Percentiles rank a stretch among this genome's conserved stretches.
phyloP scores from a whole-genome alignment of 2,329 filamentous ascomycete species.

The Fusarium denticulatum region DNA sequence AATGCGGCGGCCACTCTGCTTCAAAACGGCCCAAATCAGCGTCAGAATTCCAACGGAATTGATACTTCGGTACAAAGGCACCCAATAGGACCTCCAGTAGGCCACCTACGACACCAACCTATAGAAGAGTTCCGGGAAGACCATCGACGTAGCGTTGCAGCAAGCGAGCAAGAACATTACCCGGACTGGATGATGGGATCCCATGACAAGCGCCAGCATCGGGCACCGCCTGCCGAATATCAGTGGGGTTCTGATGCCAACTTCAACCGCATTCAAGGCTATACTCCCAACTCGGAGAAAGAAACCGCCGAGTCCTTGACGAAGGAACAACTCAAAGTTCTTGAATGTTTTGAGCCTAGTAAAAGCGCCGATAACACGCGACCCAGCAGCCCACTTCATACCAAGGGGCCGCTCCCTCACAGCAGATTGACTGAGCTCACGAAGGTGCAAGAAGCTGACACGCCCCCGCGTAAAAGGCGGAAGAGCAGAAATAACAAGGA shows the following conservation, averaged over 20 bases:
- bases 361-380: constrained; percentile 69
- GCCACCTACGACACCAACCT: constrained; percentile 55
- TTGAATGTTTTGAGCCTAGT: constrained; percentile 67
- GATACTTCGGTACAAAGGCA: constrained; percentile 40
- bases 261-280: constrained; percentile 68
- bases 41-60: constrained; percentile 39
- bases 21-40: constrained; percentile 53
- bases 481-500: constrained; percentile 63
- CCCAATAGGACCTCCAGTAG: constrained; percentile 49
- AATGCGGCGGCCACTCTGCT: constrained; percentile 64
- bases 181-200: constrained; percentile 55
- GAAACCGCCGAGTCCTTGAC: constrained; percentile 68
- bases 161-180: constrained; percentile 51
- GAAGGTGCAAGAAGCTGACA: constrained; percentile 52
- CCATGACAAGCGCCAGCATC: constrained; percentile 43
- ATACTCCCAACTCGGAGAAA: constrained; percentile 64
- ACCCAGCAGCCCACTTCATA: constrained; percentile 62
- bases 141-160: constrained; percentile 47
- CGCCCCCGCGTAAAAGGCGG: constrained; percentile 61
- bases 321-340: constrained; percentile 63
- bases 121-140: constrained; percentile 56
- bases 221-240: constrained; percentile 57
- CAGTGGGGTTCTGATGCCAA: constrained; percentile 76
- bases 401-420: constrained; percentile 24
- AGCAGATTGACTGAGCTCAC: constrained; percentile 35